Conservation (phyloP, 257 asterid species). For the Paraleonurus japonicus region DNA sequence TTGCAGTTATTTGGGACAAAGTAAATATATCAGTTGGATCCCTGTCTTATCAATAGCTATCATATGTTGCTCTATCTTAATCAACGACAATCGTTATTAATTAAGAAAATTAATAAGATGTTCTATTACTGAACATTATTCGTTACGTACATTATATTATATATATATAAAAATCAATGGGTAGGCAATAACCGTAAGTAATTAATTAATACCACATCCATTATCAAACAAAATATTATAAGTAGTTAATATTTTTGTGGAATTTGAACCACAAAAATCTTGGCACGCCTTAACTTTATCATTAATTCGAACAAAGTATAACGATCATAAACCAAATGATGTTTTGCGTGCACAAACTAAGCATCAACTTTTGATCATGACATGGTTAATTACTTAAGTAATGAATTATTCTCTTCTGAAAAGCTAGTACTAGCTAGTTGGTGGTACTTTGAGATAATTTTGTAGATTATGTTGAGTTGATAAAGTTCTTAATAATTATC, state of each 20-base stretch:
- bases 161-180: not conserved
- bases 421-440: not conserved
- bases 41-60: constrained; percentile 1
- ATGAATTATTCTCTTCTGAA: not conserved
- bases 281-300: not conserved
- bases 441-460: not conserved
- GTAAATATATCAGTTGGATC: constrained; percentile 9
- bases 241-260: not conserved
- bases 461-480: not conserved
- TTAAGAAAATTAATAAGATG: not conserved
- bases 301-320: not conserved
- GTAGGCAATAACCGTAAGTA: not conserved
- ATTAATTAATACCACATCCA: not conserved
- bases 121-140: not conserved
- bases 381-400: constrained; percentile 1
- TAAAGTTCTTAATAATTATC: not conserved
- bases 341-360: constrained; percentile 18
- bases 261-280: not conserved
- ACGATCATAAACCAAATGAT: constrained; percentile 16
- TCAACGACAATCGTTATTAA: not conserved
- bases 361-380: constrained; percentile 16
- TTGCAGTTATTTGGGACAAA: constrained; percentile 27
- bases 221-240: not conserved
- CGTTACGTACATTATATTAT: no score
- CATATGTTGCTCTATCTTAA: constrained; percentile 22